These are phyloP conservation scores for Pseudogymnoascus sp. DNA, from an alignment of 2,329 filamentous ascomycete species.

Conservation along the genomic window DNA sequence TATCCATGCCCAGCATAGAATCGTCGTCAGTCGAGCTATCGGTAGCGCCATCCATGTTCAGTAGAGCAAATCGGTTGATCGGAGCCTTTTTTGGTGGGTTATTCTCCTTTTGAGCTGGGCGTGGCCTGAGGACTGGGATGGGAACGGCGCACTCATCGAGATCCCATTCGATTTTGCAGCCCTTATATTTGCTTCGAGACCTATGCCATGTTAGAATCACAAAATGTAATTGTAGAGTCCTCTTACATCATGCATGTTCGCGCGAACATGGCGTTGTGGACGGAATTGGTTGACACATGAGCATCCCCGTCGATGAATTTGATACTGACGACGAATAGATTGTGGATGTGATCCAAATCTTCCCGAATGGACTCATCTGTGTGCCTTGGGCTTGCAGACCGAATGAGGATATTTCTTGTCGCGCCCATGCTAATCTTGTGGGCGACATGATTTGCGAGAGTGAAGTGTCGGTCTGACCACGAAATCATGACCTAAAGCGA, in stretches of 20 bases:
- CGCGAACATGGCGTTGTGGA: constrained; percentile 67
- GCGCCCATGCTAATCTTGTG: constrained; percentile 58
- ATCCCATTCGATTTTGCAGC: constrained; percentile 61
- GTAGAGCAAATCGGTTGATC: constrained; percentile 54
- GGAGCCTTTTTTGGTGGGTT: constrained; percentile 29
- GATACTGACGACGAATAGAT: constrained; percentile 62
- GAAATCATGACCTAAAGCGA: constrained; percentile 50
- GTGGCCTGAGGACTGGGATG: constrained; percentile 17
- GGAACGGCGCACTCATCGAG: constrained; percentile 59
- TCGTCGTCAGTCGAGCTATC: not conserved
- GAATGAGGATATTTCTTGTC: constrained; percentile 66
- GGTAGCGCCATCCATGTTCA: constrained; percentile 40
- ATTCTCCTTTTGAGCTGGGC: constrained; percentile 23
- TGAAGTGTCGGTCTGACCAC: constrained; percentile 66
- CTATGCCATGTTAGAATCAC: constrained; percentile 15
- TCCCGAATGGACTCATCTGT: constrained; percentile 58
- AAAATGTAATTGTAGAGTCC: constrained; percentile 14
- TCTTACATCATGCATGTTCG: constrained; percentile 66
- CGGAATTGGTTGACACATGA: constrained; percentile 67
- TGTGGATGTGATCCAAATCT: constrained; percentile 77
- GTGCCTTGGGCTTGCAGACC: constrained; percentile 46
- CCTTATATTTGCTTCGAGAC: constrained; percentile 55
- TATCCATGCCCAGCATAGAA: not conserved
- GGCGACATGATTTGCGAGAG: constrained; percentile 53
- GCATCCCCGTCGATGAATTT: constrained; percentile 50